These are phyloP conservation scores for Apiospora aurea DNA, from an alignment of 2,329 filamentous ascomycete genomes.

Conservation along the genomic window DNA sequence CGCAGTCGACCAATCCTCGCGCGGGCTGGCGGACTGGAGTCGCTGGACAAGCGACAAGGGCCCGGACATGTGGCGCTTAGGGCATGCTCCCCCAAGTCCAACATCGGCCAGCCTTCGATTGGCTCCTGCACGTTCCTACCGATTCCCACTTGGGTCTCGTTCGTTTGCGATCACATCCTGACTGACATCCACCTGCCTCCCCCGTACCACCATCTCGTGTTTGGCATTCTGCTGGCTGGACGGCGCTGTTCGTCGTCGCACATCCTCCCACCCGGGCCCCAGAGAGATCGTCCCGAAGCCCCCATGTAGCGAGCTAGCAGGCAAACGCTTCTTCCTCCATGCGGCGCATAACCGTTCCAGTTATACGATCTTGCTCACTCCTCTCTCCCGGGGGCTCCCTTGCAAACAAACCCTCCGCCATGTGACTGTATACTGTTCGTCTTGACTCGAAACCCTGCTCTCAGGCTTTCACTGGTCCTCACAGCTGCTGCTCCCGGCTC, in stretches of 20 bases:
- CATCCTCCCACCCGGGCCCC: not conserved
- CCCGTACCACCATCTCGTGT: not conserved
- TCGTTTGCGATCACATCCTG: not conserved
- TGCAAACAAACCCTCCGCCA: not conserved
- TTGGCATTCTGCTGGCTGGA: not conserved
- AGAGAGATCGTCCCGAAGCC: constrained; percentile 13
- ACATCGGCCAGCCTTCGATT: constrained; percentile 16
- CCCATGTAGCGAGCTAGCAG: not conserved
- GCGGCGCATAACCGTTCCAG: constrained; percentile 8
- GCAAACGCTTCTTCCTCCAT: not conserved
- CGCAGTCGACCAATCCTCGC: constrained; percentile 25
- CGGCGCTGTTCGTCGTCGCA: constrained; percentile 3
- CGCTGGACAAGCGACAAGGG: not conserved
- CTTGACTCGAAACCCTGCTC: not conserved
- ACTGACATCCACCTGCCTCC: not conserved
- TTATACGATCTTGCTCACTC: not conserved
- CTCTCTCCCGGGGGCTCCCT: not conserved
- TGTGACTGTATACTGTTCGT: not conserved
- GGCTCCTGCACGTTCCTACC: not conserved
- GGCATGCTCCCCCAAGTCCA: too few species aligned
- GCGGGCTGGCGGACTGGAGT: not conserved
- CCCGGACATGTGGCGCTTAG: not conserved
- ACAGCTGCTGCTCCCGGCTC: constrained; percentile 14
- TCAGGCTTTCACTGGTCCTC: constrained; percentile 26
- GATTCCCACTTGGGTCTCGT: not conserved